A percentile compares a stretch with the other conserved stretches of the same genome.
Conservation (phyloP, 306 rosid species). For the Glycyrrhiza uralensis region DNA sequence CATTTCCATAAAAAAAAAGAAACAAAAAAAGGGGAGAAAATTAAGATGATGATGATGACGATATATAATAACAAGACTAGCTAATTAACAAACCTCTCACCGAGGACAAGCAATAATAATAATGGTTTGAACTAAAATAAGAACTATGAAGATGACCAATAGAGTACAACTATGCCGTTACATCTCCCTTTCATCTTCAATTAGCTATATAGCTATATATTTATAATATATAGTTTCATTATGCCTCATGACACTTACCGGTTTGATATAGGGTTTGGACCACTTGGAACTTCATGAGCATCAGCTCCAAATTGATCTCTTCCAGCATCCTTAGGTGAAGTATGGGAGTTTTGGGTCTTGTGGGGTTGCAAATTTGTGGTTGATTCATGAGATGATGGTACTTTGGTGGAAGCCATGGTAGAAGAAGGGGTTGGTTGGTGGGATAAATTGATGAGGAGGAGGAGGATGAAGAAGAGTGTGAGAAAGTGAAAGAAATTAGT, state of each 20-base stretch:
- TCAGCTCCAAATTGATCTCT: conserved; percentile 55
- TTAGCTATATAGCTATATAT: conserved; percentile 30
- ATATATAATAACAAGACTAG: conserved; percentile 31
- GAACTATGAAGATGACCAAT: conserved; percentile 48
- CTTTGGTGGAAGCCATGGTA: conserved; percentile 39
- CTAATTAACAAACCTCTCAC: conserved; percentile 60
- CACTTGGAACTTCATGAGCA: conserved; percentile 95
- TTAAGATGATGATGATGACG: conserved; percentile 34
- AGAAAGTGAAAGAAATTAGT: conserved; percentile 46
- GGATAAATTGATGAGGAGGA: conserved; percentile 52
- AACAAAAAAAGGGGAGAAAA: not conserved
- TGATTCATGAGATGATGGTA: conserved; percentile 39
- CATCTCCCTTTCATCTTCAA: conserved; percentile 44
- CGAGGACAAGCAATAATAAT: conserved; percentile 46
- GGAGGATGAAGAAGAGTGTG: conserved; percentile 55
- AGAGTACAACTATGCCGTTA: conserved; percentile 26
- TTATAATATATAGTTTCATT: not conserved
- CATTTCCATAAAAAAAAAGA: conserved; percentile 52
- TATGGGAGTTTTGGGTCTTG: conserved; percentile 18
- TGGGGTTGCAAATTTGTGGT: conserved; percentile 48
- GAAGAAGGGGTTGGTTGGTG: conserved; percentile 43
- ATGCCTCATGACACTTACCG: conserved; percentile 36
- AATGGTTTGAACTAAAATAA: conserved; percentile 41
- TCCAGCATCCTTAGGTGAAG: conserved; percentile 30
- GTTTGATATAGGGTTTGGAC: conserved; percentile 92